phyloP scores from a whole-genome alignment of 495 filamentous ascomycete species.

The Annulohypoxylon nitens region DNA sequence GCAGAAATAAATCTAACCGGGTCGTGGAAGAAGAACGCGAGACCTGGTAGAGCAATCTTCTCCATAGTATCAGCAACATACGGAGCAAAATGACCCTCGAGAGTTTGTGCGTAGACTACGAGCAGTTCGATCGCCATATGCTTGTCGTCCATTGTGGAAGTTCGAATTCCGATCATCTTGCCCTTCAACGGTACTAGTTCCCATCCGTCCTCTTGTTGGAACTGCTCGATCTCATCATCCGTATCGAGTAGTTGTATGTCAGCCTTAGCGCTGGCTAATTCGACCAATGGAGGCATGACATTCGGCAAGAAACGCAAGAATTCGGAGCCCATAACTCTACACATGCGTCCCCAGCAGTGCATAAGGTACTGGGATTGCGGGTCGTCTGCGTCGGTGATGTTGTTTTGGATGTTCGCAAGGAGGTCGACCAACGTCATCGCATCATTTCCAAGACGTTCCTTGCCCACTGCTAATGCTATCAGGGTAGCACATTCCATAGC shows the following conservation, averaged over 20 bases:
- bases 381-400: constrained; percentile 91
- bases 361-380: constrained; percentile 97
- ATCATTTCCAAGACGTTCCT: constrained; percentile 89
- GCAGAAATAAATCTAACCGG: constrained; percentile 95
- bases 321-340: constrained; percentile 87
- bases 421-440: constrained; percentile 87
- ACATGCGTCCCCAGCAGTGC: constrained; percentile 99
- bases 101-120: constrained; percentile 93
- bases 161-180: constrained; percentile 98
- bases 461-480: constrained; percentile 95
- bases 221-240: constrained; percentile 90
- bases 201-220: constrained; percentile 98
- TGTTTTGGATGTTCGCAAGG: constrained; percentile 86
- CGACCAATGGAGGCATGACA: constrained; percentile 94
- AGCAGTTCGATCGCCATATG: constrained; percentile 98
- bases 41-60: constrained; percentile 91
- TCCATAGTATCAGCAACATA: constrained; percentile 96
- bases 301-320: constrained; percentile 92
- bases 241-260: constrained; percentile 98
- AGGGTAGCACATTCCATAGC: constrained; percentile 99
- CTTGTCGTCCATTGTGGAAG: constrained; percentile 96
- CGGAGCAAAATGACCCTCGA: constrained; percentile 90
- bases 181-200: constrained; percentile 96
- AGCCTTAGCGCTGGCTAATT: constrained; percentile 93
- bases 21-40: constrained; percentile 99